Evolutionary conservation across 2,329 filamentous ascomycete genomes (phyloP), one percentile per base, ranked within the genome.

Genomic region (Leptographium lundbergii): DNA sequence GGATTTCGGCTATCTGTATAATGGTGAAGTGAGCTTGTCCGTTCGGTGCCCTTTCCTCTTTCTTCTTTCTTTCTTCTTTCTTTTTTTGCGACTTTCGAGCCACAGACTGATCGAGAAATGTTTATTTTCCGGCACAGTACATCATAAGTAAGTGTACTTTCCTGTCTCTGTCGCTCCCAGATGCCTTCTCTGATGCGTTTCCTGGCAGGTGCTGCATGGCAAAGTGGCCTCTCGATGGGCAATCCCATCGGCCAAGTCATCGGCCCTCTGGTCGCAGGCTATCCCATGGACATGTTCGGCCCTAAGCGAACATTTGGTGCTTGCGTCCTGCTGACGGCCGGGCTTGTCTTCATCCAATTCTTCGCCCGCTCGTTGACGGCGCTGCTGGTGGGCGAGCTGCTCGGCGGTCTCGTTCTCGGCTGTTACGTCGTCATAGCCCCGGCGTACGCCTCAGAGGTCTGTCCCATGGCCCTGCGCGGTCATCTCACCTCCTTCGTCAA

Each of bases 341-440:
- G 70, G 1, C 77, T 84, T 48, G 76, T 85, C 60, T 85, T 84
- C 66, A 77, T 85, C 59, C 81, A 84, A 63, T 84, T 85, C 71
- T 85, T 84, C 64, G 80, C 81, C 14, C 75, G 77, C 2, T 79
- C 77, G 0, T 72, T 84, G 14, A 65, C 74, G 9, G 76, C 79
- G 14, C 72, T 86, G 2, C 75, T 84, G n/a, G 79, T 79, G 2
- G 80, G 81, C 32, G 81, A 86, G 71, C 71, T 87, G 2, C 72
- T 86, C 0, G 78, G 79, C 27, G 83, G 84, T 1, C 71, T 85
- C 7, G 78, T 85, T 0, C 73, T 82, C n/a, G 82, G 81, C 3
- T 80, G 78, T 57, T 85, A 82, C 66, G 80, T 81, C 6, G 78
- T 82, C 29, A 79, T 79, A 57, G 77, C 77, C 0, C 77, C 82